phyloP scores from a whole-genome alignment of 257 asterid genomes.

The Solanum tacnaense region DNA sequence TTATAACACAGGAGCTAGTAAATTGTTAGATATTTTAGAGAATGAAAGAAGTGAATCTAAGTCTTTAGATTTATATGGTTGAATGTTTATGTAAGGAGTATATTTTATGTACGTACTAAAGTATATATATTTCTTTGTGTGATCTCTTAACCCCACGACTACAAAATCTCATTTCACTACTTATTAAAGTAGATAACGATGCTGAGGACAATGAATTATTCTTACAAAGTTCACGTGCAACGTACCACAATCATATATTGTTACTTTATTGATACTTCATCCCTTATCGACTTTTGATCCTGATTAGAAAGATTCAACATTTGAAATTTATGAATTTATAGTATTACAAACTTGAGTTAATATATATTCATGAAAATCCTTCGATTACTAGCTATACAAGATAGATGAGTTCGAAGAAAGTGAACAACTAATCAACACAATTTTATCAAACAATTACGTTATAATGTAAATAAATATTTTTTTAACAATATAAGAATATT shows the following conservation, averaged over 20 bases:
- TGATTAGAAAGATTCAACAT: neutral
- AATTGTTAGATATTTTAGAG: neutral
- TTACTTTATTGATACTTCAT: conserved; percentile 13
- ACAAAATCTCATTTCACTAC: neutral
- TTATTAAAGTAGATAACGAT: neutral
- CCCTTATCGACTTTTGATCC: neutral
- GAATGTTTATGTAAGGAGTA: neutral
- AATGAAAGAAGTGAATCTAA: neutral
- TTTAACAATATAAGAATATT: neutral
- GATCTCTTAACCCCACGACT: neutral
- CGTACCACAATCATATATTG: conserved; percentile 6
- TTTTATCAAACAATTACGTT: neutral
- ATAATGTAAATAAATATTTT: neutral
- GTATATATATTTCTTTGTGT: neutral
- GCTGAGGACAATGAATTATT: neutral
- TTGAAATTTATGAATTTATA: neutral
- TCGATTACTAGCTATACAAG: neutral
- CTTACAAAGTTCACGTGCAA: conserved; percentile 9
- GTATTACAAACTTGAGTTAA: neutral
- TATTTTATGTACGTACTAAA: neutral
- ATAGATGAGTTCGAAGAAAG: neutral
- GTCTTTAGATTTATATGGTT: neutral
- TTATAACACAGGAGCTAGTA: neutral
- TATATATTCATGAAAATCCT: accelerated
- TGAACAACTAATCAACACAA: neutral